A percentile compares a stretch with the other conserved stretches of the same genome.
phyloP scores from a whole-genome alignment of 225 moss, liverwort and hornwort species.

The Neckera pumila region DNA sequence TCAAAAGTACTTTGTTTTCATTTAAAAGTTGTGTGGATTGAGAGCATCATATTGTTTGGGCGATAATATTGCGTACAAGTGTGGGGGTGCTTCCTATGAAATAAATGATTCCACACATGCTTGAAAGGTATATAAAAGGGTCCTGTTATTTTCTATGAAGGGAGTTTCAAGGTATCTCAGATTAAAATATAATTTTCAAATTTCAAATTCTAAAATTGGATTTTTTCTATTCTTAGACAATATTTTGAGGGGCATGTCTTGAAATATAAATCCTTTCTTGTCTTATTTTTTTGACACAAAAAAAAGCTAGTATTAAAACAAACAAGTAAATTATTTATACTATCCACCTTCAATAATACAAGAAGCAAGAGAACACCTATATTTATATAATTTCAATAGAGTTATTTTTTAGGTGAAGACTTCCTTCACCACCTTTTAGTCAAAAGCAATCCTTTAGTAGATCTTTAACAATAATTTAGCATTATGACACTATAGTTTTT shows the following conservation, averaged over 20 bases:
- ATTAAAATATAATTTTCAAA: neutral
- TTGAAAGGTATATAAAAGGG: neutral
- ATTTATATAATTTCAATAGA: neutral
- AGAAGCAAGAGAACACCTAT: accelerated
- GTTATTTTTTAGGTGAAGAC: accelerated
- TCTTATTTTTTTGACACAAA: too few species aligned
- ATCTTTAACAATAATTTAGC: neutral
- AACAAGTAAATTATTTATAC: neutral
- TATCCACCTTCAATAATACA: neutral
- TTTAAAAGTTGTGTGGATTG: neutral
- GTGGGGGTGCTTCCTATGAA: accelerated
- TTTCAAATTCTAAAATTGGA: neutral
- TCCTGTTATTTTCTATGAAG: too few species aligned
- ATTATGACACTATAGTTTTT: neutral
- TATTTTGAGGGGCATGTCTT: neutral
- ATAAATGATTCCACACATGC: neutral
- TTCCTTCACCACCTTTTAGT: neutral
- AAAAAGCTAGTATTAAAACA: neutral
- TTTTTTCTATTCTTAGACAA: neutral
- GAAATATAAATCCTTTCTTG: neutral
- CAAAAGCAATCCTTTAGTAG: neutral
- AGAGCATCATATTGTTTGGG: neutral
- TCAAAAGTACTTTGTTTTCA: neutral
- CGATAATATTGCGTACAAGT: accelerated
- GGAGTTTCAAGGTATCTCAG: neutral